A percentile compares a stretch with the other conserved stretches of the same genome.
These are phyloP conservation scores for Macrolepiota albuminosa DNA, from an alignment of 768 basidiomycete species.

Conservation along the genomic window DNA sequence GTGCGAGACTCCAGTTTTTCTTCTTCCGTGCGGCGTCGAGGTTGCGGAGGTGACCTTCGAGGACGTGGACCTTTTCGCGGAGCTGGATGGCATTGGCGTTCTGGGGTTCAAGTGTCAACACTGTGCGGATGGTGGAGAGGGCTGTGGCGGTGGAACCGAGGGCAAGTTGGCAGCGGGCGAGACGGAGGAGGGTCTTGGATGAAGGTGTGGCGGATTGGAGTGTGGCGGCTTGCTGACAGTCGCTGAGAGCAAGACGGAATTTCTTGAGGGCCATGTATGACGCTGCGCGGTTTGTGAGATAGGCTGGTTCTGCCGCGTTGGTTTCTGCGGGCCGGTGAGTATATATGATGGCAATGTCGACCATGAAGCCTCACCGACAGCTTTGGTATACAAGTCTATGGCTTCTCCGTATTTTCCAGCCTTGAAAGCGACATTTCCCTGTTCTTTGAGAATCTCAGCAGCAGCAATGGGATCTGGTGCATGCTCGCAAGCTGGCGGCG, in stretches of 20 bases:
- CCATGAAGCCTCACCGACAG: constrained; percentile 45
- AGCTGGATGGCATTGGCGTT: constrained; percentile 60
- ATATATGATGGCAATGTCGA: too few relatives aligned
- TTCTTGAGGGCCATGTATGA: constrained; percentile 79
- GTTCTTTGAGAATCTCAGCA: constrained; percentile 66
- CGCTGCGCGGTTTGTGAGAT: constrained; percentile 82
- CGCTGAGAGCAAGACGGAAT: constrained; percentile 67
- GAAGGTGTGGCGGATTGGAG: constrained; percentile 61
- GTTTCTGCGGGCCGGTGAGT: constrained; percentile 34
- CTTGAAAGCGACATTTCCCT: constrained; percentile 75
- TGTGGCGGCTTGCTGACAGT: constrained; percentile 71
- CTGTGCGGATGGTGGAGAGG: constrained; percentile 57
- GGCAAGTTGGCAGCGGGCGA: constrained; percentile 81
- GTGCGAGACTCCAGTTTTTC: constrained; percentile 73
- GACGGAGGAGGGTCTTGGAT: constrained; percentile 74
- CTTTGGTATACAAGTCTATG: constrained; percentile 70
- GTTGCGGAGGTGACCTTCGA: constrained; percentile 64
- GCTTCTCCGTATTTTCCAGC: constrained; percentile 59
- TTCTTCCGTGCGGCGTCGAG: constrained; percentile 50
- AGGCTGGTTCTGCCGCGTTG: constrained; percentile 64
- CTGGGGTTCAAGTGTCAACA: constrained; percentile 55
- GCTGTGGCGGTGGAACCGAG: constrained; percentile 68
- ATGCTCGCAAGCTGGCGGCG: constrained; percentile 4
- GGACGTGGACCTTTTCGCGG: constrained; percentile 50
- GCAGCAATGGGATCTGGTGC: constrained; percentile 32